Evolutionary conservation across 2,329 filamentous ascomycete species (phyloP), one percentile per base, ranked within the genome.

Genomic region (Pseudogymnoascus sp.): DNA sequence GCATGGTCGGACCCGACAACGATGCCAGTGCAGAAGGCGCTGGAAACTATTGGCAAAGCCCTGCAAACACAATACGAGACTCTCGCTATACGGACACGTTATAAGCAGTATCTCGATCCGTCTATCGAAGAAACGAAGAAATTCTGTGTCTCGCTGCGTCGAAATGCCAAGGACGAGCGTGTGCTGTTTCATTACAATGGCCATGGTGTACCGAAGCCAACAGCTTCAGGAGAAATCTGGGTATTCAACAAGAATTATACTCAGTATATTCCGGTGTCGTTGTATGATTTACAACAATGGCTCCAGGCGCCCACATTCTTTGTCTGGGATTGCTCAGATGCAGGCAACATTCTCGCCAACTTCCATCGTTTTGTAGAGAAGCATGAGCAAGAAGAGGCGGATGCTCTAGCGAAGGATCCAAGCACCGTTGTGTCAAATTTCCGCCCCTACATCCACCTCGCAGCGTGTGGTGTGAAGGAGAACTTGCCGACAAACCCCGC

Each of bases 191-290:
- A 99, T 73, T 99, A 99, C 80, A 99, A 99, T 70, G 94, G 94
- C 14, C 94, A 99, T 74, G 94, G 94, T 55, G 94, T 99, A 9
- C 94, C 94, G 1, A 91, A 97, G 71, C 94, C 94, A 2, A 99
- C 94, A 0, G 86, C 90, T 2, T 97, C 93, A 4, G 94, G 94
- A 12, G 94, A 99, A 75, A 96, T 99, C 19, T 99, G 94, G 94
- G 95, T 97, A 4, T 99, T 99, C 75, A 99, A 99, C 76, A 93
- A 94, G 69, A 97, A 91, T 68, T 99, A 97, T 73, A 99, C 94
- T 0, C 94, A 99, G 75, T 99, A 99, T 73, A 99, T 99, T 42
- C 94, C 94, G 0, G 90, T 99, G 45, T 96, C 93, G 0, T 79
- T 99, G 7, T 97, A 96, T 71, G 94, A 99, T 72, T 78, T 99